Evolutionary conservation across 2,329 filamentous ascomycete genomes (phyloP).

Genomic region (Bipolaris gigantea): DNA sequence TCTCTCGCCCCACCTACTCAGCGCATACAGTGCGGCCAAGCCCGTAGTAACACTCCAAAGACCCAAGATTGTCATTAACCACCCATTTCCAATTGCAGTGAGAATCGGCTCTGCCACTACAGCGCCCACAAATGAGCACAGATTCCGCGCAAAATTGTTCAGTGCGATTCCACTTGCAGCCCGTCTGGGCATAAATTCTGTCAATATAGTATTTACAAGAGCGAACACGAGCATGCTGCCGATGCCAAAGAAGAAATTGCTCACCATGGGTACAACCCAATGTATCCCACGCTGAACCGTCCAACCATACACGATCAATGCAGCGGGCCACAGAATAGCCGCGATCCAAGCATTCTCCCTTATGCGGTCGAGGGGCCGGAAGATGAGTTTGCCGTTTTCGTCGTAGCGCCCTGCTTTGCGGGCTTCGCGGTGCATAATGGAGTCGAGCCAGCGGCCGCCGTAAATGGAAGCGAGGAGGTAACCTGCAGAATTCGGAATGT

Average conservation of each 20-base stretch:
- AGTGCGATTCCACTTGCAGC: constrained; percentile 44
- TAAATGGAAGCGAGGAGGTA: constrained; percentile 42
- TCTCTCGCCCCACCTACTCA: constrained; percentile 61
- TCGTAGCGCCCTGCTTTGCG: constrained; percentile 43
- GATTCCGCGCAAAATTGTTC: constrained; percentile 47
- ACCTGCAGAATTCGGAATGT: constrained; percentile 44
- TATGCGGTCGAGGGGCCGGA: constrained; percentile 46
- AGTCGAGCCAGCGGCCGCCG: constrained; percentile 47
- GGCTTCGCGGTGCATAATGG: constrained; percentile 47
- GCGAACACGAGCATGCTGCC: constrained; percentile 46
- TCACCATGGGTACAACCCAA: constrained; percentile 43
- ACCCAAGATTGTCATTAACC: constrained; percentile 45
- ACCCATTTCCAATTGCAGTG: constrained; percentile 44
- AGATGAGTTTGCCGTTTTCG: constrained; percentile 39
- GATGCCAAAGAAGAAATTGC: constrained; percentile 48
- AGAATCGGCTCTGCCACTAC: constrained; percentile 43
- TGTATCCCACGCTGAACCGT: constrained; percentile 35
- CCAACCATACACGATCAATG: constrained; percentile 46
- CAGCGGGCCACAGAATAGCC: constrained; percentile 39
- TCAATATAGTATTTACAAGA: constrained; percentile 45
- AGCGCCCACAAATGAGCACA: constrained; percentile 43
- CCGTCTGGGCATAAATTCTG: constrained; percentile 45
- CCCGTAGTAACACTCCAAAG: constrained; percentile 55
- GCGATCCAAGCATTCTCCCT: constrained; percentile 47
- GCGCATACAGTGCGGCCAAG: constrained; percentile 58